These are phyloP conservation scores for Linnemannia zychae DNA, from an alignment of 192 early-diverging fungal species.

Conservation along the genomic window DNA sequence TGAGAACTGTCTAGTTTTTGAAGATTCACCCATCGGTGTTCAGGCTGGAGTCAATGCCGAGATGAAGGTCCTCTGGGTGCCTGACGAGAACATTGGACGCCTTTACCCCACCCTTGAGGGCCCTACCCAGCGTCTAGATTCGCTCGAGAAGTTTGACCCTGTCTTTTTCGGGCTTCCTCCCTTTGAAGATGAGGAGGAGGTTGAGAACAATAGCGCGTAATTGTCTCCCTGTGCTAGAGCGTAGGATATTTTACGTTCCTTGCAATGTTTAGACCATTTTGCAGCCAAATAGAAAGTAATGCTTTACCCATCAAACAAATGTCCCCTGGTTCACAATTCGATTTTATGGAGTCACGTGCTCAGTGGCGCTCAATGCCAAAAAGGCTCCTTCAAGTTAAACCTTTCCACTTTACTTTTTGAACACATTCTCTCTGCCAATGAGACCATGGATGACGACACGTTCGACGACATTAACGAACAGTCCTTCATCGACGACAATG, in stretches of 20 bases:
- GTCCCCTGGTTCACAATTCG: no score
- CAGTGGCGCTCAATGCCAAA: no score
- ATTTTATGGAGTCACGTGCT: no score
- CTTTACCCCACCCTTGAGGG: constrained; percentile 58
- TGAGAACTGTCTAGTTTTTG: constrained; percentile 90
- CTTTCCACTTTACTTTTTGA: neutral
- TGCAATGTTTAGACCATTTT: neutral
- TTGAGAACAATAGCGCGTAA: neutral
- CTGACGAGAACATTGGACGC: constrained; percentile 74
- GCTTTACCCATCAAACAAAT: no score
- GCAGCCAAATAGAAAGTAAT: neutral
- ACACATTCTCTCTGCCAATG: neutral
- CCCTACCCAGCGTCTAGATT: constrained; percentile 69
- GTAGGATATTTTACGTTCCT: neutral
- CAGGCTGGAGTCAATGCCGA: constrained; percentile 84
- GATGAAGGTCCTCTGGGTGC: constrained; percentile 93
- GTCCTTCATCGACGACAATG: constrained; percentile 6
- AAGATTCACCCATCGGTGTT: constrained; percentile 89
- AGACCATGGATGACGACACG: constrained; percentile 20
- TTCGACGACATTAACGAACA: constrained; percentile 21
- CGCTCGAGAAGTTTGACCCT: constrained; percentile 79
- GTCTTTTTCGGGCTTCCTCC: constrained; percentile 71
- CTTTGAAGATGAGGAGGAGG: constrained; percentile 35
- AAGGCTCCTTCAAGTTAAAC: no score
- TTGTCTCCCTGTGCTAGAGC: neutral